Conservation (phyloP, 306 rosid genomes). For the Oxytropis ochrocephala region DNA sequence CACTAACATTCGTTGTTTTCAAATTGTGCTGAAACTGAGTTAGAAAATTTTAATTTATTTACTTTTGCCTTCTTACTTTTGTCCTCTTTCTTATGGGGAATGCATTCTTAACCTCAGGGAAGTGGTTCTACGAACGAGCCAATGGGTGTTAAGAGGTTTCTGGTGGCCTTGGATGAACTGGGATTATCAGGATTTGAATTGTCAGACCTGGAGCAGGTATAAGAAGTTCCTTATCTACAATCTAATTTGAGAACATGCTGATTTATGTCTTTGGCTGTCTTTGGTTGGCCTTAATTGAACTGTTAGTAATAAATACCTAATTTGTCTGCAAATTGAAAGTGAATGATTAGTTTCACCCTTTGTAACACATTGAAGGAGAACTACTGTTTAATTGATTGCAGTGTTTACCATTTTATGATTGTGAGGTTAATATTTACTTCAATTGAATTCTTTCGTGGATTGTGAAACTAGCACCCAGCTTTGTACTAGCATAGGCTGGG, state of each 20-base stretch:
- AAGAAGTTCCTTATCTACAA: slow-evolving; percentile 16
- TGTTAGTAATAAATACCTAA: background rate
- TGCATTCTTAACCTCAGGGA: slow-evolving; percentile 44
- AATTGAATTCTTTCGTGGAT: slow-evolving; percentile 8
- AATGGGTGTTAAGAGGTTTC: slow-evolving; percentile 50
- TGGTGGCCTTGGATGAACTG: slow-evolving; percentile 67
- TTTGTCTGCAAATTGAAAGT: background rate
- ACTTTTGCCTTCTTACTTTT: background rate
- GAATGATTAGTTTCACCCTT: background rate
- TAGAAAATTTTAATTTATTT: background rate
- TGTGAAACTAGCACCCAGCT: slow-evolving; percentile 1
- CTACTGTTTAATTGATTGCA: background rate
- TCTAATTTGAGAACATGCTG: slow-evolving; percentile 9
- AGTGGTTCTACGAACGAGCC: slow-evolving; percentile 32
- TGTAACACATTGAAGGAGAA: slow-evolving; percentile 13
- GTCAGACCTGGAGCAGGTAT: slow-evolving; percentile 79
- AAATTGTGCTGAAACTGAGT: slow-evolving; percentile 1
- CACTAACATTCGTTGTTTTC: background rate
- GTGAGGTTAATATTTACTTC: slow-evolving; percentile 2
- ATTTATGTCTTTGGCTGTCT: background rate
- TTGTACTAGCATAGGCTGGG: slow-evolving; percentile 11
- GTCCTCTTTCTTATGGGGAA: slow-evolving; percentile 4
- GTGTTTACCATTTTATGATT: slow-evolving; percentile 6
- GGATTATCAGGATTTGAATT: slow-evolving; percentile 74
- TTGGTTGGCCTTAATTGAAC: slow-evolving; percentile 12